Percentiles rank a stretch among this genome's conserved stretches.
Evolutionary conservation across 208 protist species (phyloP).

Genomic region (Perkinsela sp.): DNA sequence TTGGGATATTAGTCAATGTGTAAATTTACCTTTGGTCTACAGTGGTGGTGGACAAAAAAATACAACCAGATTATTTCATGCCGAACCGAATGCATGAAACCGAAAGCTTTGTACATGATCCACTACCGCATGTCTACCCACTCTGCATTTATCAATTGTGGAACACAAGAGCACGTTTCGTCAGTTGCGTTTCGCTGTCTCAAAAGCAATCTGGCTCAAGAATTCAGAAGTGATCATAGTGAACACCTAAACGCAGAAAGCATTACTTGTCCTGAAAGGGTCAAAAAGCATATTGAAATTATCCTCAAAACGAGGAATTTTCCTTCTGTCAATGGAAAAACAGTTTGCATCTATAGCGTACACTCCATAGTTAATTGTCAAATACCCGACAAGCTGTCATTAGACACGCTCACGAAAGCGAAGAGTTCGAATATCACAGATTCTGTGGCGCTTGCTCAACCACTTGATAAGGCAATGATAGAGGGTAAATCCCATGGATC

Average conservation of each 20-base stretch:
- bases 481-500: neutral
- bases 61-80: too few relatives aligned
- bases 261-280: neutral
- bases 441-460: neutral
- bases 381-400: too few relatives aligned
- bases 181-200: neutral
- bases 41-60: too few relatives aligned
- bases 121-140: too few relatives aligned
- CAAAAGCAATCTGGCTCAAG: neutral
- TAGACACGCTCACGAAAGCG: too few relatives aligned
- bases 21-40: too few relatives aligned
- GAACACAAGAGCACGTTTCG: too few relatives aligned
- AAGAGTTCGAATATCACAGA: too few relatives aligned
- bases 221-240: neutral
- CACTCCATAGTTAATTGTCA: neutral
- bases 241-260: neutral
- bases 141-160: too few relatives aligned
- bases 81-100: too few relatives aligned
- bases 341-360: neutral
- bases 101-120: too few relatives aligned
- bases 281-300: neutral
- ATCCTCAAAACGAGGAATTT: neutral
- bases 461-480: neutral
- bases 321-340: neutral
- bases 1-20: too few relatives aligned